These are phyloP conservation scores for Backusella mclennaniae DNA, from an alignment of 192 early-diverging fungal genomes.

Conservation along the genomic window DNA sequence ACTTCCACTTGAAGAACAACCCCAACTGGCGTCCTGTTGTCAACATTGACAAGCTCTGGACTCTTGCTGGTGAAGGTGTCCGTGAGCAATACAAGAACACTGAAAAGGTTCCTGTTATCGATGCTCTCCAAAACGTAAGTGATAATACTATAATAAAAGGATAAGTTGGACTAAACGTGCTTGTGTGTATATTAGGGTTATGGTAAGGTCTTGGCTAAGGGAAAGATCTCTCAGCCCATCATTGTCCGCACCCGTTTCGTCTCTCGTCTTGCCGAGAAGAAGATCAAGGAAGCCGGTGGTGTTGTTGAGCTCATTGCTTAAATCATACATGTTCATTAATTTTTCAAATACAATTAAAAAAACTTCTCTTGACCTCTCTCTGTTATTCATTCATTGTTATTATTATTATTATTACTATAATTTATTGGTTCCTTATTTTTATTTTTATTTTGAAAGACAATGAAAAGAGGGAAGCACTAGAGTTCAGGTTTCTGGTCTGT, in stretches of 20 bases:
- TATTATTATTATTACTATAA: not conserved
- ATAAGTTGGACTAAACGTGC: not conserved
- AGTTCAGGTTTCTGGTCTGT: not conserved
- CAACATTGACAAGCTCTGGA: slow-evolving; percentile 96
- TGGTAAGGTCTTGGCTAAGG: slow-evolving; percentile 97
- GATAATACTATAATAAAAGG: too few relatives aligned
- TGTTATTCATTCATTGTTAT: not conserved
- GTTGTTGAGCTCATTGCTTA: slow-evolving; percentile 65
- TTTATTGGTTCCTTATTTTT: not conserved
- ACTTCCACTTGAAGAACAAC: slow-evolving; percentile 97
- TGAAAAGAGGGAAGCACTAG: not conserved
- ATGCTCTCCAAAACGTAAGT: slow-evolving; percentile 63
- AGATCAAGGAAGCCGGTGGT: slow-evolving; percentile 98
- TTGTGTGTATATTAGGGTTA: slow-evolving; percentile 55
- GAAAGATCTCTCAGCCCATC: slow-evolving; percentile 88
- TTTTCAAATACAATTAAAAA: not conserved
- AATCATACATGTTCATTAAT: slow-evolving; percentile 18
- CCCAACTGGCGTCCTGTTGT: slow-evolving; percentile 80
- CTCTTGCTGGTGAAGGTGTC: slow-evolving; percentile 85
- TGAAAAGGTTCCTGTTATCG: slow-evolving; percentile 93
- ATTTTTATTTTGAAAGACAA: not conserved
- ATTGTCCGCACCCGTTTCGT: slow-evolving; percentile 96
- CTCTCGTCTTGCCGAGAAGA: slow-evolving; percentile 92
- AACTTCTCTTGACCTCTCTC: not conserved
- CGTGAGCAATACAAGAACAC: slow-evolving; percentile 80